Evolutionary conservation across 2,329 filamentous ascomycete genomes (phyloP), one percentile per base, ranked within the genome.

Genomic region (Colletotrichum shisoi): DNA sequence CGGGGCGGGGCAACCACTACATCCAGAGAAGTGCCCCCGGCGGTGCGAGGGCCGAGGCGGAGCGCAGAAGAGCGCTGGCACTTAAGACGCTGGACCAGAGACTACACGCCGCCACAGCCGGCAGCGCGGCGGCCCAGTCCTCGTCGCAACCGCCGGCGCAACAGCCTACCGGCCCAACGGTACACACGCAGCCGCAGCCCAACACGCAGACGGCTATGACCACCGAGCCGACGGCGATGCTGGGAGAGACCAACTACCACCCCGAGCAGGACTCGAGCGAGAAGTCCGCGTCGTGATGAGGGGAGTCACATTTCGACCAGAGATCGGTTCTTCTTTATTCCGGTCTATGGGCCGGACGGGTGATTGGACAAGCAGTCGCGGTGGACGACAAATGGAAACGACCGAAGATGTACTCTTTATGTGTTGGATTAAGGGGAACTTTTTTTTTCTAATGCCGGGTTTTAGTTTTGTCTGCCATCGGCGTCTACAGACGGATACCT

Each of bases 21-120:
- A 75, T 84, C 62, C 85, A 84, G 71, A 79, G 86, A 46, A 84
- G 84, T 24, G 85, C 83, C 5, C 88, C 85, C 12, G 85, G 89
- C 13, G 87, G 89, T 58, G 92, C 94, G 57, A 88, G 94, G 67
- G 94, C 95, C 57, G 95, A 98, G 78, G 94, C 94, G 0, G 95
- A 98, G 81, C 84, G 95, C 71, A 87, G 95, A 76, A 87, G 95
- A 71, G 94, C 94, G 0, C 81, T 99, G 71, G 95, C 95, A 1
- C 83, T 99, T 63, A 94, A 94, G 76, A 94, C 94, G 3, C 81
- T 99, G 62, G 95, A 99, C 77, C 93, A 98, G 80, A 86, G 95
- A 70, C 82, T 99, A 59, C 91, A 95, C 77, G 91, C 92, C n/a
- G 93, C 93, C 3, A 90, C 91, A 17, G 83, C 83, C 40, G 84